Evolutionary conservation across 2,329 filamentous ascomycete genomes (phyloP).

Genomic region (Cytospora mali): DNA sequence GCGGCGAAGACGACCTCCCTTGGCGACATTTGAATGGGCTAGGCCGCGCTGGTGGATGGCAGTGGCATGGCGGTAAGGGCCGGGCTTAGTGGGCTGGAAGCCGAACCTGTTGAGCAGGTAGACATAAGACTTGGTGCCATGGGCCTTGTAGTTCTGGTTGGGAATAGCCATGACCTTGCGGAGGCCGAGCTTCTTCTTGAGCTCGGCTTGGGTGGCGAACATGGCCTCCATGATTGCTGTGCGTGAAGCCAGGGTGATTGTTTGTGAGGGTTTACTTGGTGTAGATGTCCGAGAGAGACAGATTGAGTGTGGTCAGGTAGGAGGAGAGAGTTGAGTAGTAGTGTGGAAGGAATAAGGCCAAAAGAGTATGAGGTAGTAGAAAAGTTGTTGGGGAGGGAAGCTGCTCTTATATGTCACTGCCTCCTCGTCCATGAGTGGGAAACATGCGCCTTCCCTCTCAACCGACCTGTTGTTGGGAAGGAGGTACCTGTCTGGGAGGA

Average conservation of each 20-base stretch:
- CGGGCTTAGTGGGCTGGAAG: slow-evolving; percentile 63
- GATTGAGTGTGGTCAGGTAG: background rate
- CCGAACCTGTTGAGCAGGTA: slow-evolving; percentile 63
- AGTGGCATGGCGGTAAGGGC: slow-evolving; percentile 60
- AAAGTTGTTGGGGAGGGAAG: slow-evolving; percentile 5
- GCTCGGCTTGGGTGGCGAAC: slow-evolving; percentile 39
- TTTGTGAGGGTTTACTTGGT: background rate
- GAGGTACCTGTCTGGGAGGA: background rate
- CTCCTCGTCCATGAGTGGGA: background rate
- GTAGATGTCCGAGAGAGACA: background rate
- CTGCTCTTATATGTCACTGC: slow-evolving; percentile 18
- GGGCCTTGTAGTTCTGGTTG: slow-evolving; percentile 61
- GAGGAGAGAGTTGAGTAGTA: background rate
- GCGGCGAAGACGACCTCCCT: slow-evolving; percentile 52
- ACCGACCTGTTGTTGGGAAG: background rate
- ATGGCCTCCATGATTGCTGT: slow-evolving; percentile 40
- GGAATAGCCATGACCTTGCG: slow-evolving; percentile 53
- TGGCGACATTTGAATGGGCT: slow-evolving; percentile 45
- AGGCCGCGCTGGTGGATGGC: slow-evolving; percentile 52
- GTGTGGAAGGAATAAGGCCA: slow-evolving; percentile 1
- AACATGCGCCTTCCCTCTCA: slow-evolving; percentile 5
- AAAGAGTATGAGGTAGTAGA: background rate
- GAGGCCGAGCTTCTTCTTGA: slow-evolving; percentile 42
- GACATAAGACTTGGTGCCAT: slow-evolving; percentile 66
- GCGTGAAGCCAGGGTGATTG: slow-evolving; percentile 16